Base-by-base conservation (phyloP, 2,329 filamentous ascomycete species). In the Arthrobotrys megalospora region DNA sequence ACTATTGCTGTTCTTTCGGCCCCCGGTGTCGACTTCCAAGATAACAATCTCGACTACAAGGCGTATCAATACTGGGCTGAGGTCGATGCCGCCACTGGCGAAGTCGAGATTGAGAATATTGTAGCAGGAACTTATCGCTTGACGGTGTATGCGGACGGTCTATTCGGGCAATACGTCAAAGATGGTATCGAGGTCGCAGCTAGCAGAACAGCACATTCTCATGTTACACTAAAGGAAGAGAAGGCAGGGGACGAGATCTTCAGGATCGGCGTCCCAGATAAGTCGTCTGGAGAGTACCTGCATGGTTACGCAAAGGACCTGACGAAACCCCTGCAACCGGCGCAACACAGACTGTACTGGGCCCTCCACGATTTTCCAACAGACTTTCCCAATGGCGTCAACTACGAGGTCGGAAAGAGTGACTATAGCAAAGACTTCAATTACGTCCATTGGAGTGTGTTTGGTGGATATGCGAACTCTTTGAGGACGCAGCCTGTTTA, bases 371-470 rank as follows among this genome's bases (percentile, higher is more conserved):
- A 91, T 81, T 91, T 88, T 82, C 84, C 86, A 0, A 83, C 84
- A 1, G 89, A 91, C 53, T 91, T 90, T 80, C 89, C 89, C 0
- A 80, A 87, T 0, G 89, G 90, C 3, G 86, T 91, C 0, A 85
- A 84, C 21, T 91, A 88, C 83, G 86, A 86, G 12, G 86, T 91
- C 0, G 89, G 89, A 8, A 83, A 86, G 81, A 87, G 86, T 76
- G 83, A 88, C 28, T 85, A 84, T 16, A 83, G 83, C 0, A 82
- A 83, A 10, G 88, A 90, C 80, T 85, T 90, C 76, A 91, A 91
- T 83, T 90, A 90, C 69, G 87, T 91, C 3, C 90, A 91, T 82
- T 91, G 89, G 90, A 88, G 87, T 71, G 88, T 89, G 7, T 91
- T 90, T 80, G 89, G 89, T 87, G 88, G 5, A 84, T 87, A 32